These are phyloP conservation scores for Heteromeles arbutifolia DNA, from an alignment of 306 rosid species.

Conservation along the genomic window DNA sequence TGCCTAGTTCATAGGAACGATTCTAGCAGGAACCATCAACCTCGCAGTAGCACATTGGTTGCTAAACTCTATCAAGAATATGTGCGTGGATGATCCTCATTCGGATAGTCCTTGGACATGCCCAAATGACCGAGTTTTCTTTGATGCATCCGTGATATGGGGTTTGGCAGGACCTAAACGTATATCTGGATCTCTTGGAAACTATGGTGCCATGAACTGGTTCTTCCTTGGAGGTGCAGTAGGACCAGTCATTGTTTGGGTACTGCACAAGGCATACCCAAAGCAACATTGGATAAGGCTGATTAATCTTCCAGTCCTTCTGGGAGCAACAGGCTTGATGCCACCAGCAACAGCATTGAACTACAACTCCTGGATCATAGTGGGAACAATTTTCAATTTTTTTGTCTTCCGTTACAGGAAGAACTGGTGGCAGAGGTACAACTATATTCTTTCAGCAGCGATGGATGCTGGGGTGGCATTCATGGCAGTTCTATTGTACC, in stretches of 20 bases:
- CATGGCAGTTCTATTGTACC: constrained; percentile 63
- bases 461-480: constrained; percentile 85
- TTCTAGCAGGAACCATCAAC: constrained; percentile 78
- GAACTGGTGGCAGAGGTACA: constrained; percentile 90
- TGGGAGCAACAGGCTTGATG: constrained; percentile 73
- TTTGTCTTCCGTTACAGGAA: constrained; percentile 70
- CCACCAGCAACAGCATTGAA: constrained; percentile 75
- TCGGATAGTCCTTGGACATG: constrained; percentile 77
- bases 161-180: constrained; percentile 68
- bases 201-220: constrained; percentile 68
- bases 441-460: constrained; percentile 76
- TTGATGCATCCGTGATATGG: constrained; percentile 86
- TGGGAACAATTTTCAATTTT: constrained; percentile 72
- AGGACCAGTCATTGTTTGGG: constrained; percentile 68
- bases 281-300: constrained; percentile 65
- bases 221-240: constrained; percentile 76
- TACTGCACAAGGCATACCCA: constrained; percentile 62
- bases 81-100: constrained; percentile 54
- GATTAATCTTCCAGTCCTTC: constrained; percentile 70
- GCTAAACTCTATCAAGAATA: constrained; percentile 42
- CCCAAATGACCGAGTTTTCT: constrained; percentile 65
- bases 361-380: constrained; percentile 67
- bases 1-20: constrained; percentile 66
- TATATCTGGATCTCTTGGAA: constrained; percentile 63
- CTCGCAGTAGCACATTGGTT: constrained; percentile 78